Percentiles rank a stretch among this genome's conserved stretches.
Conservation (phyloP, 208 protist genomes). For the Phytomonas serpens region DNA sequence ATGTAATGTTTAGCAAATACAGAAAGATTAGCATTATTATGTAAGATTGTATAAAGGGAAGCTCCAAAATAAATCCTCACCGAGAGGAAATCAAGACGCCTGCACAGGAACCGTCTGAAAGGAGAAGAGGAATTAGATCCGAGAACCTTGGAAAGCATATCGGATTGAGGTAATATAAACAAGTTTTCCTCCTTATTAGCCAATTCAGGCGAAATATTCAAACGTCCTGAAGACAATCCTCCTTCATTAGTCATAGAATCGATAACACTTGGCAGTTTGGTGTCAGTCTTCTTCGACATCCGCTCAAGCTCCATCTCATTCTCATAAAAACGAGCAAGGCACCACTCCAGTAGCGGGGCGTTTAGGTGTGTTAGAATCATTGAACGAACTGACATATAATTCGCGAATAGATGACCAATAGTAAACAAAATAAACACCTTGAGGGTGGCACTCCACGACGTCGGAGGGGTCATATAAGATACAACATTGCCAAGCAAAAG, state of each 20-base stretch:
- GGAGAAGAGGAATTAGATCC: not conserved
- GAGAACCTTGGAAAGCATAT: not conserved
- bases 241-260: conserved; percentile 1
- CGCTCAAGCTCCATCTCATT: conserved; percentile 2
- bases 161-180: conserved; percentile 14
- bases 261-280: not conserved
- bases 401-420: conserved; percentile 26
- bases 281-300: conserved; percentile 6
- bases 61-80: conserved; percentile 31
- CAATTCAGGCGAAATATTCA: conserved; percentile 16
- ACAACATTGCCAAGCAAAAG: conserved; percentile 27
- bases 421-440: conserved; percentile 28
- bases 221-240: conserved; percentile 4
- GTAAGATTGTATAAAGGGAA: conserved; percentile 21
- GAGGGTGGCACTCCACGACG: conserved; percentile 12
- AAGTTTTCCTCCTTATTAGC: conserved; percentile 23
- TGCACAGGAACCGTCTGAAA: conserved; percentile 10
- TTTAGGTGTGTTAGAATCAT: conserved; percentile 40
- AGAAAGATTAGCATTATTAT: conserved; percentile 6
- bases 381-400: conserved; percentile 20
- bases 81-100: not conserved
- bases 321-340: conserved; percentile 16
- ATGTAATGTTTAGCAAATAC: conserved; percentile 17
- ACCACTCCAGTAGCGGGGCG: conserved; percentile 42
- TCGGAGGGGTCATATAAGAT: conserved; percentile 26